Evolutionary conservation across 1,284 basidiomycete species (phyloP), one percentile per base, ranked within the genome.

Genomic region (Moesziomyces sp.): DNA sequence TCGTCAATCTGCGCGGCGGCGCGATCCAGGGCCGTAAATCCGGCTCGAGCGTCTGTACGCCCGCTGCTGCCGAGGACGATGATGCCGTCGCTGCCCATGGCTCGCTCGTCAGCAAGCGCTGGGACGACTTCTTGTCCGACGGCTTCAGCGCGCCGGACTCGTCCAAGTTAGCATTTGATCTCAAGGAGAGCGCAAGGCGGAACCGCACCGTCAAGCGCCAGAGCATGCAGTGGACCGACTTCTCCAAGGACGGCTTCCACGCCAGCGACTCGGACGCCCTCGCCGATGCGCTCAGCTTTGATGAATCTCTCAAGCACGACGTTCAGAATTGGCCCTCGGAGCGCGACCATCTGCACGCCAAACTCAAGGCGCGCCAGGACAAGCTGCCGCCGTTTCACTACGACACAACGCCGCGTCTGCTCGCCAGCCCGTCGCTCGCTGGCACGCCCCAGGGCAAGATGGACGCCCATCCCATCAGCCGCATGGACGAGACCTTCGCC

Each of bases 401-500:
- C 71, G 75, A 78, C 54, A 79, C 74, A 5, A 66, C 69, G 16
- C 76, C 81, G 3, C 55, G 53, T 4, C 54, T 78, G 16, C 24
- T 82, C 16, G 53, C 73, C 9, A 72, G 70, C 46, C 80, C 80
- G 0, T 59, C 67, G 19, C 52, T 53, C n/a, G 55, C 67, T 2
- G 61, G 68, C 3, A 45, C 45, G 5, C 45, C 71, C 1, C 34
- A 48, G n/a, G 73, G 69, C 11, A 50, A 26, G 40, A 2, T 42
- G 23, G 59, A 65, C 26, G 58, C 23, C n/a, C 60, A 76, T 18
- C 74, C 80, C 10, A 66, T 79, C 50, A 76, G 71, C 28, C 54
- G 69, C 7, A 73, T 84, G 55, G 82, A 84, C 63, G 79, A 81
- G 42, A 55, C 64, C 1, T 84, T 84, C 47, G 73, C 80, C 28